Evolutionary conservation across 495 filamentous ascomycete genomes (phyloP), one percentile per base, ranked within the genome.

Genomic region (Trypethelium eluteriae): DNA sequence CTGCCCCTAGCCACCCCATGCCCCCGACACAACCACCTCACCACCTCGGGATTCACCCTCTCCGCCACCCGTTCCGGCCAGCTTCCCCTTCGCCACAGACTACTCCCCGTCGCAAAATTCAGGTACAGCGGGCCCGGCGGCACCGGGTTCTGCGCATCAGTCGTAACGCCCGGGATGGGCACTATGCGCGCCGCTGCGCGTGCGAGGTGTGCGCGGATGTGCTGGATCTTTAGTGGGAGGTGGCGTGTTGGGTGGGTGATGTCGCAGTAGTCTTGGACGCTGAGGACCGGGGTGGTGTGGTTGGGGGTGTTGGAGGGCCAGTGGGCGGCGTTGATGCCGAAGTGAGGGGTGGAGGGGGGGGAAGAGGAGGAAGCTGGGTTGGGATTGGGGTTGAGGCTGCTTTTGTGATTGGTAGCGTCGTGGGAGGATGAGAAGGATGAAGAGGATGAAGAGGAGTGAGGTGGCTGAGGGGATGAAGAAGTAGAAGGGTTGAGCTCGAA

Each of bases 191-290:
- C 73, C 5, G 86, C 86, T 0, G 93, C 86, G 4, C 92, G 85
- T 73, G 86, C 83, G 38, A 96, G 83, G 68, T 96, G 91, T 34
- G 88, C 86, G 59, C 80, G 83, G 47, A 86, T 86, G 68, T 87
- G 86, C 53, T 80, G 72, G 63, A 96, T 87, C 81, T 98, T 98
- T 75, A 86, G 84, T 61, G 85, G 80, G 66, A 98, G 25, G 25
- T 92, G 67, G 88, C 89, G 66, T 83, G 76, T 6, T 82, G 85
- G 72, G 92, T 85, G 47, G 88, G 76, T 18, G 25, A 98, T 87
- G 72, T 96, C 93, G 81, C 93, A 98, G 75, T 92, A 98, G 76
- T 98, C 94, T 79, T 98, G 94, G 46, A 98, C 87, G 64, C 91
- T 86, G 38, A 96, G 83, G 69, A 86, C 82, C 3, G 89, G 92